Conservation (phyloP, 2,329 filamentous ascomycete genomes). For the Claviceps africana region DNA sequence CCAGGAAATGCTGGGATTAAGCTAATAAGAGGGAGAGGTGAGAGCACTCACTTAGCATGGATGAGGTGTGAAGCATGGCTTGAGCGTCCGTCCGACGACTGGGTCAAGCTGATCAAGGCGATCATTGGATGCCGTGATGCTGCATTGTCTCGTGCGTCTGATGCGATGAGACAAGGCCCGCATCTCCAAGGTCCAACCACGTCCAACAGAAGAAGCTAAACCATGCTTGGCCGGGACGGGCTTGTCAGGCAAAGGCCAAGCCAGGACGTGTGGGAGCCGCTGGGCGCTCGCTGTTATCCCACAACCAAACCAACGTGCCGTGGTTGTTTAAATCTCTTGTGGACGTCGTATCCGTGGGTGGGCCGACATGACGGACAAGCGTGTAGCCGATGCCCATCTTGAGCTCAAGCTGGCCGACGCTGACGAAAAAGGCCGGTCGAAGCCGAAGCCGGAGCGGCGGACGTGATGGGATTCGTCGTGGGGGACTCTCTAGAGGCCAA, state of each 20-base stretch:
- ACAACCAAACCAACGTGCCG: too few species aligned
- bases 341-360: too few species aligned
- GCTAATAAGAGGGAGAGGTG: background rate
- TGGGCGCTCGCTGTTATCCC: background rate
- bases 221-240: constrained; percentile 1
- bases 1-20: background rate
- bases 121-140: background rate
- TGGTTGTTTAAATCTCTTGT: background rate
- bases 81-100: background rate
- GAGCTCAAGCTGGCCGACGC: background rate
- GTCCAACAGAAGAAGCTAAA: background rate
- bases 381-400: too few species aligned
- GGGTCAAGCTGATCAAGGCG: background rate
- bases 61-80: background rate
- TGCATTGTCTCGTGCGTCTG: constrained; percentile 2
- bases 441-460: background rate
- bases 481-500: background rate
- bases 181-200: background rate
- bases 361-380: too few species aligned
- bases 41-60: background rate
- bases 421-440: too few species aligned
- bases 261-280: constrained; percentile 1
- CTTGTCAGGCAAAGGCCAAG: constrained; percentile 1
- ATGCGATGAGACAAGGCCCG: background rate
- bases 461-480: background rate